phyloP scores from a whole-genome alignment of 2,329 filamentous ascomycete species.

The Diplocarpon mali region DNA sequence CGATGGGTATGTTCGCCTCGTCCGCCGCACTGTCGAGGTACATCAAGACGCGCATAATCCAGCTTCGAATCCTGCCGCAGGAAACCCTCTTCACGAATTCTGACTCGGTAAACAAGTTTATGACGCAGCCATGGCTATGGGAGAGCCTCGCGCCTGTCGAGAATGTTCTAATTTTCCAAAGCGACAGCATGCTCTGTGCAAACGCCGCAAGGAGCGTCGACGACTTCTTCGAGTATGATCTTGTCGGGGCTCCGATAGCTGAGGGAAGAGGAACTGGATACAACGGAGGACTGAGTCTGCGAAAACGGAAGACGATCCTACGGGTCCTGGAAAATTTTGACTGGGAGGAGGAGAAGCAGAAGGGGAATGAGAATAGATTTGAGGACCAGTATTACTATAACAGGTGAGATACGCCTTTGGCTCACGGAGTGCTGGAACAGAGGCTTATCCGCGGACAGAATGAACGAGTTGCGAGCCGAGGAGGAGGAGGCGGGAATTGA shows the following conservation, averaged over 20 bases:
- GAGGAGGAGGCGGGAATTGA: conserved; percentile 15
- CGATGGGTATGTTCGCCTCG: conserved; percentile 20
- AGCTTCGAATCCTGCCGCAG: conserved; percentile 31
- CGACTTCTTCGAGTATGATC: conserved; percentile 29
- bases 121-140: conserved; percentile 28
- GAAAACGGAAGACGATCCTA: conserved; percentile 29
- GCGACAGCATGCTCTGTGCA: conserved; percentile 28
- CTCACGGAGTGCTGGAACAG: neutral
- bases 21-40: conserved; percentile 30
- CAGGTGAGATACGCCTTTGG: conserved; percentile 11
- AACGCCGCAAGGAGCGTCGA: conserved; percentile 27
- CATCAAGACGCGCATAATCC: conserved; percentile 27
- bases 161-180: conserved; percentile 28
- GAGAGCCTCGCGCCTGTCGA: conserved; percentile 26
- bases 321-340: conserved; percentile 23
- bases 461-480: conserved; percentile 15
- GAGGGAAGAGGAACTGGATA: conserved; percentile 20
- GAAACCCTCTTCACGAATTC: conserved; percentile 27
- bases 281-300: conserved; percentile 30
- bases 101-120: conserved; percentile 22
- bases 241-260: conserved; percentile 28
- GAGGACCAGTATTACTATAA: conserved; percentile 26
- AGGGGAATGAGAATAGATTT: conserved; percentile 12
- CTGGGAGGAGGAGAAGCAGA: conserved; percentile 16
- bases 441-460: conserved; percentile 9